Conservation (phyloP, 2,329 filamentous ascomycete species). For the Xylariaceae sp. region DNA sequence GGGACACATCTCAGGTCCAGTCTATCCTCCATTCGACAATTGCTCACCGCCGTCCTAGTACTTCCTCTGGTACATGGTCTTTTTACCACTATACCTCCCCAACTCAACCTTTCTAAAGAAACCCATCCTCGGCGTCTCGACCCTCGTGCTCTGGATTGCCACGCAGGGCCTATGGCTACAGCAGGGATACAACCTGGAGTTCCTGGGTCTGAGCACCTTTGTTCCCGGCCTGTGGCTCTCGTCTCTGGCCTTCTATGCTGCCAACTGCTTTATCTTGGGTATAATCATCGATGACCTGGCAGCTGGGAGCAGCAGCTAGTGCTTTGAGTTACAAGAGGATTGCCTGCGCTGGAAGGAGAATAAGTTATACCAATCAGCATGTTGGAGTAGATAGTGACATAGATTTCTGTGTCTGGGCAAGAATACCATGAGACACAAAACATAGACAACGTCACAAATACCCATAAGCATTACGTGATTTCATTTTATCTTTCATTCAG, state of each 20-base stretch:
- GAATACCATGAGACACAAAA: too few species aligned
- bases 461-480: too few species aligned
- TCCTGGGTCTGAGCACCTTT: slow-evolving; percentile 78
- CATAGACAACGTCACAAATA: too few species aligned
- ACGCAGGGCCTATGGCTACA: slow-evolving; percentile 74
- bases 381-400: too few species aligned
- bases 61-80: slow-evolving; percentile 96
- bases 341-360: too few species aligned
- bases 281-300: slow-evolving; percentile 69
- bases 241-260: slow-evolving; percentile 72
- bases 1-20: not conserved
- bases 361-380: too few species aligned
- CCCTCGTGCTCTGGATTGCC: slow-evolving; percentile 68
- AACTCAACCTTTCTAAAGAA: slow-evolving; percentile 65
- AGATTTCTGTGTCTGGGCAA: too few species aligned
- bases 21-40: not conserved
- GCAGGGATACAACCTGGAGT: slow-evolving; percentile 72
- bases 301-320: too few species aligned
- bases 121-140: slow-evolving; percentile 58
- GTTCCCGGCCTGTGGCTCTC: slow-evolving; percentile 77
- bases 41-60: slow-evolving; percentile 57
- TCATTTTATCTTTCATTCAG: too few species aligned
- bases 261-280: slow-evolving; percentile 85
- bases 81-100: slow-evolving; percentile 87
- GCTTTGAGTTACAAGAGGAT: too few species aligned